These are phyloP conservation scores for Primulina eburnea DNA, from an alignment of 257 asterid genomes.

Conservation along the genomic window DNA sequence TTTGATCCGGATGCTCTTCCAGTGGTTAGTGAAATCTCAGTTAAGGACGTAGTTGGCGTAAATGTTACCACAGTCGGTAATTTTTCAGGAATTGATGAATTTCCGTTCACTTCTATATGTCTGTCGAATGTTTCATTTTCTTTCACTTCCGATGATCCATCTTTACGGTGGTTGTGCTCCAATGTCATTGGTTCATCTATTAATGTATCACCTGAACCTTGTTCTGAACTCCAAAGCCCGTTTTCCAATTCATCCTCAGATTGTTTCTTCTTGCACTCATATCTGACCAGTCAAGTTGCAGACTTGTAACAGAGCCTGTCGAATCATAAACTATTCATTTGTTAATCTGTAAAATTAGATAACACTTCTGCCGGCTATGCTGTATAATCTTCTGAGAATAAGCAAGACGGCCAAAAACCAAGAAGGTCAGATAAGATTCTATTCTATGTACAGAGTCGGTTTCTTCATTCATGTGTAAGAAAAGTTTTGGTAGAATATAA, in stretches of 20 bases:
- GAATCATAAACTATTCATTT: constrained; percentile 20
- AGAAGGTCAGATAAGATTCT: too few relatives aligned
- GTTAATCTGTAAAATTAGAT: constrained; percentile 14
- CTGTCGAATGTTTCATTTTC: constrained; percentile 34
- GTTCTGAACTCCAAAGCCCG: constrained; percentile 39
- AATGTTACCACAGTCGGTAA: constrained; percentile 32
- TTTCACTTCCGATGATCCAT: constrained; percentile 25
- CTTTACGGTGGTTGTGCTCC: constrained; percentile 46
- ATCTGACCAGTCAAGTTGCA: constrained; percentile 21
- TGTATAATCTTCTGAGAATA: neutral
- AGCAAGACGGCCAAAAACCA: neutral
- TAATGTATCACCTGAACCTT: constrained; percentile 49
- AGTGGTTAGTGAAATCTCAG: constrained; percentile 31
- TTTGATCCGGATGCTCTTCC: neutral
- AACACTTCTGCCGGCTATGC: neutral
- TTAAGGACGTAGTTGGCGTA: constrained; percentile 37
- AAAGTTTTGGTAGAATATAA: constrained; percentile 27
- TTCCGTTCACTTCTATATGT: constrained; percentile 38
- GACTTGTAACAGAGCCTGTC: constrained; percentile 6
- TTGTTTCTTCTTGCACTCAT: constrained; percentile 26
- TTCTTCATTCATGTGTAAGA: constrained; percentile 25
- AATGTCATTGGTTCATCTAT: constrained; percentile 38
- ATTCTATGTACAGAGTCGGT: constrained; percentile 25
- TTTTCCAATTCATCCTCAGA: constrained; percentile 21
- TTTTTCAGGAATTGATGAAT: constrained; percentile 37